Conservation (phyloP, 768 basidiomycete species). For the Kwoniella europaea region DNA sequence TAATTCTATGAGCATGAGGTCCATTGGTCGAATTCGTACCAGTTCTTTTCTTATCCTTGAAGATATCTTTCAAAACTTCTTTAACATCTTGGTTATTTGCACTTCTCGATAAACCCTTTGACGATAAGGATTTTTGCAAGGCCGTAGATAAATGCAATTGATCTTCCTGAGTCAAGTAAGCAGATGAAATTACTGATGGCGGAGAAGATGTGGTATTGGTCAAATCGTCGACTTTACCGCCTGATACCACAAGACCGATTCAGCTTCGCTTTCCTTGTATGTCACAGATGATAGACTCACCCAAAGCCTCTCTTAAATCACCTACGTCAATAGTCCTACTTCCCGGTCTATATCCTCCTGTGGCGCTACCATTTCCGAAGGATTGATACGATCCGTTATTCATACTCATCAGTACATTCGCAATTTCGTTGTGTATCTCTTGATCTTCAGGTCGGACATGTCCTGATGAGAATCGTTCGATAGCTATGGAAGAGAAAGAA, state of each 20-base stretch:
- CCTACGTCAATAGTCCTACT: conserved; percentile 79
- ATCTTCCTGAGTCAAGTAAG: conserved; percentile 17
- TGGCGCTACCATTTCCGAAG: conserved; percentile 60
- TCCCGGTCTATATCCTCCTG: conserved; percentile 62
- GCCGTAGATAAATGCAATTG: conserved; percentile 9
- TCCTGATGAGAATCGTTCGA: conserved; percentile 44
- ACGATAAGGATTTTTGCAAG: conserved; percentile 1
- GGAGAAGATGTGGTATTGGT: conserved; percentile 24
- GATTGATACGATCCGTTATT: conserved; percentile 88
- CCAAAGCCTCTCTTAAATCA: conserved; percentile 82
- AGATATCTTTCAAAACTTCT: conserved; percentile 56
- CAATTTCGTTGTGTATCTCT: conserved; percentile 41
- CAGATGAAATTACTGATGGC: conserved; percentile 32
- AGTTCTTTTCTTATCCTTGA: conserved; percentile 47
- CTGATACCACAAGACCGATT: conserved; percentile 8
- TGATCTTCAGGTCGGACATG: conserved; percentile 23
- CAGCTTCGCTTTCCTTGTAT: neutral
- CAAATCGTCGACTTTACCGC: conserved; percentile 21
- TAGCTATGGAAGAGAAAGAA: no score
- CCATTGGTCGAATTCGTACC: neutral
- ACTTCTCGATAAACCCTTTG: conserved; percentile 9
- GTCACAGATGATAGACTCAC: conserved; percentile 22
- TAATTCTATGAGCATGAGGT: neutral
- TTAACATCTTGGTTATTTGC: conserved; percentile 30
- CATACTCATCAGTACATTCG: conserved; percentile 73